Base-by-base conservation (phyloP, 2,329 filamentous ascomycete species). In the Penicillium aurantiogriseum region DNA sequence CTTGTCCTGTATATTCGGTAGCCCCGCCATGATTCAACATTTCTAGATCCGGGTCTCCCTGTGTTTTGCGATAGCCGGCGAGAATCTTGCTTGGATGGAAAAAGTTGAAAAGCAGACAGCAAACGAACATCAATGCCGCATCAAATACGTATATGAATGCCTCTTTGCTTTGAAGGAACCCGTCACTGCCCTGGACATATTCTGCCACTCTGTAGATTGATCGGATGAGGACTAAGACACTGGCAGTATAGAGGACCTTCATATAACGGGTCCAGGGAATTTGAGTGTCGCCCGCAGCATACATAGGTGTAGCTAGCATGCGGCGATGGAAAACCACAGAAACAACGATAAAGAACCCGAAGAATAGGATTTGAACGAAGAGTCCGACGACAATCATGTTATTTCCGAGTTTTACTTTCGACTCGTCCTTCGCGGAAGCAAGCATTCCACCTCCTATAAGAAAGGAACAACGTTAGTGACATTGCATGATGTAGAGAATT, bases 301-400 rank as follows among this genome's bases (percentile, higher is more conserved):
- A 33, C 25, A 54, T 17, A 2, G 60, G 60, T 1, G 62, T 55
- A 4, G 49, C 15, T 8, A 57, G 38, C 56, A 63, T 62, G 17
- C 65, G 60, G 6, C 52, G 51, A 35, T 67, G 63, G n/a, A 67
- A 67, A 11, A 66, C 46, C 2, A 59, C 38, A 1, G 59, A 61
- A 0, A 58, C 42, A 4, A 60, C 19, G 6, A 65, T 57, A 35
- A 67, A 67, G 10, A 65, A 54, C 5, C 58, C 61, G n/a, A 67
- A 67, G 31, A 64, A 67, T 4, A 67, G 19, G 3, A 67, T 53
- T 44, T 67, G 65, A 35, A 67, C 59, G 10, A 57, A 61, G 9
- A 67, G 58, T 29, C 64, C 62, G 2, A 25, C 64, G n/a, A 66
- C 39, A 29, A 64, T 63, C 35, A 67, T 61, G 23, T 67, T 51